Percentiles rank a stretch among this genome's conserved stretches.
phyloP scores from a whole-genome alignment of 768 basidiomycete genomes.

The Naganishia kalamii region DNA sequence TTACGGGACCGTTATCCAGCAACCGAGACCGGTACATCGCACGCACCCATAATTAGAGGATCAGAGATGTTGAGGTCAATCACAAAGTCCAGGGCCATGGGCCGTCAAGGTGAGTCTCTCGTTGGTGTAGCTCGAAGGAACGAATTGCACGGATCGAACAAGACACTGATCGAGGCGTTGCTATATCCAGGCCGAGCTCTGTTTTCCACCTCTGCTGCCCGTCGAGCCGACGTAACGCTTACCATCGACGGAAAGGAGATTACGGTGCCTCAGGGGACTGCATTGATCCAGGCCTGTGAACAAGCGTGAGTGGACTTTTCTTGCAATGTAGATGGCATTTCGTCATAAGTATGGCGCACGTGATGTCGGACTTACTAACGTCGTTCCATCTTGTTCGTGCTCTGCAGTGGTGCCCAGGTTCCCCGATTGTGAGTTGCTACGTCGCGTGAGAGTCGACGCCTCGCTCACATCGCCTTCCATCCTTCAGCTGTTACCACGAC shows the following conservation, averaged over 20 bases:
- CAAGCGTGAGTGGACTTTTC: conserved; percentile 62
- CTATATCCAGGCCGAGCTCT: background rate
- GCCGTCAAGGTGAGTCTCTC: conserved; percentile 1
- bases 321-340: too few species aligned
- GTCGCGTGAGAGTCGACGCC: too few species aligned
- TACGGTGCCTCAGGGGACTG: conserved; percentile 87
- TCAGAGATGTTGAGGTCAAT: conserved; percentile 11
- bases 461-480: conserved; percentile 49
- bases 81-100: conserved; percentile 4
- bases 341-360: conserved; percentile 66
- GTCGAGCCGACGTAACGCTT: conserved; percentile 60
- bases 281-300: conserved; percentile 85
- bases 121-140: background rate
- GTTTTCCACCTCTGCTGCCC: conserved; percentile 35
- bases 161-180: too few species aligned
- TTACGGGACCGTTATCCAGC: background rate
- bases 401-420: conserved; percentile 50
- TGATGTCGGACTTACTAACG: conserved; percentile 9
- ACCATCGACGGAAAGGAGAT: conserved; percentile 97
- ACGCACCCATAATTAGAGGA: background rate
- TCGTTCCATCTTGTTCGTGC: conserved; percentile 62
- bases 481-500: conserved; percentile 41
- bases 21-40: background rate
- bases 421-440: conserved; percentile 45
- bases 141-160: too few species aligned